Evolutionary conservation across 768 basidiomycete genomes (phyloP).

Genomic region (Kwoniella sp.): DNA sequence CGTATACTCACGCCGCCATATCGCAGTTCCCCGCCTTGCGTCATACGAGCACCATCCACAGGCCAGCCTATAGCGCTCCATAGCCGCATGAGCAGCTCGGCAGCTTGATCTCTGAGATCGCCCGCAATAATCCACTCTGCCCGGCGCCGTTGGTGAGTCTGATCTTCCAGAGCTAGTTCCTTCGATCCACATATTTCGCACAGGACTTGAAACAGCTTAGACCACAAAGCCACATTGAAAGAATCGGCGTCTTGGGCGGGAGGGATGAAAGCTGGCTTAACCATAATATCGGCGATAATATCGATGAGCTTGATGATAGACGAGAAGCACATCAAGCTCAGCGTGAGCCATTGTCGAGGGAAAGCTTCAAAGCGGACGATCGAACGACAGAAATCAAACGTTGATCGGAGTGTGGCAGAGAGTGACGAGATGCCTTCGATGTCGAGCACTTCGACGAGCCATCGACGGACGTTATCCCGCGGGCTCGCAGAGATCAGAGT

Average conservation of each 20-base stretch:
- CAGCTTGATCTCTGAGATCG: constrained; percentile 88
- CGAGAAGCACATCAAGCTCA: constrained; percentile 81
- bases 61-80: constrained; percentile 85
- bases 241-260: constrained; percentile 58
- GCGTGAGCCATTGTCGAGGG: constrained; percentile 84
- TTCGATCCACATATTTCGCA: constrained; percentile 82
- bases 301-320: constrained; percentile 85
- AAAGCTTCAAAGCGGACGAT: constrained; percentile 84
- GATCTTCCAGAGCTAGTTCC: constrained; percentile 88
- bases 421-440: constrained; percentile 84
- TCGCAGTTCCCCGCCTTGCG: constrained; percentile 51
- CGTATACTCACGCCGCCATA: constrained; percentile 60
- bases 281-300: constrained; percentile 69
- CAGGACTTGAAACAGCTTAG: constrained; percentile 71
- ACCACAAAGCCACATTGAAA: constrained; percentile 78
- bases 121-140: constrained; percentile 95
- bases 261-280: constrained; percentile 70
- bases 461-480: constrained; percentile 68
- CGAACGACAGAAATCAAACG: constrained; percentile 75
- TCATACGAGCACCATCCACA: constrained; percentile 45
- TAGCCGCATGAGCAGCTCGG: constrained; percentile 67
- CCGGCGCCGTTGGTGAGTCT: constrained; percentile 92
- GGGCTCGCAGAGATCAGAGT: constrained; percentile 77
- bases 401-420: constrained; percentile 63
- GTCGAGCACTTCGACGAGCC: constrained; percentile 73